phyloP scores from a whole-genome alignment of 1,284 basidiomycete species.

The Moniliophthora roreri region DNA sequence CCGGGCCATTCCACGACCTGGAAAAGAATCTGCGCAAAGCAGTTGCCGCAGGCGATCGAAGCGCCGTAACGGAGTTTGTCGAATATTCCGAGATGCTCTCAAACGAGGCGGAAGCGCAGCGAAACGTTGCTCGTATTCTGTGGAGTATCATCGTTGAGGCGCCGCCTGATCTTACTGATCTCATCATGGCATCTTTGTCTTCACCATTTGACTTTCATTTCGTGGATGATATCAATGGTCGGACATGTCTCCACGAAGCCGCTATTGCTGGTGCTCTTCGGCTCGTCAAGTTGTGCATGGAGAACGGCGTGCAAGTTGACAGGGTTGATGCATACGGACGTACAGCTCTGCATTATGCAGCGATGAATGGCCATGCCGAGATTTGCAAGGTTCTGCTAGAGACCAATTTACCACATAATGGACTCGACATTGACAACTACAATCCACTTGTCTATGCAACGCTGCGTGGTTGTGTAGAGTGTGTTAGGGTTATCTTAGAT shows the following conservation, averaged over 20 bases:
- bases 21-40: slow-evolving; percentile 85
- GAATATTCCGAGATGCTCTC: slow-evolving; percentile 68
- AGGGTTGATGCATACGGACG: slow-evolving; percentile 89
- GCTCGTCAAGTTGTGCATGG: slow-evolving; percentile 84
- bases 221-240: slow-evolving; percentile 96
- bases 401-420: slow-evolving; percentile 63
- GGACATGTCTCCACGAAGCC: slow-evolving; percentile 94
- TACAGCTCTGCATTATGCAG: slow-evolving; percentile 93
- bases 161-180: slow-evolving; percentile 67
- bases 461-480: slow-evolving; percentile 81
- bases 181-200: slow-evolving; percentile 69
- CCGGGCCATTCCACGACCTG: slow-evolving; percentile 82
- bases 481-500: slow-evolving; percentile 77
- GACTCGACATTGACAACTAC: slow-evolving; percentile 91
- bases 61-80: slow-evolving; percentile 69
- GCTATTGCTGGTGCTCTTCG: slow-evolving; percentile 81
- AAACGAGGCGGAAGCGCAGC: slow-evolving; percentile 56
- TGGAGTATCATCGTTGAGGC: slow-evolving; percentile 91
- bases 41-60: slow-evolving; percentile 57
- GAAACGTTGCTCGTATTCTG: slow-evolving; percentile 80
- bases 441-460: slow-evolving; percentile 93
- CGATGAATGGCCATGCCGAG: slow-evolving; percentile 85
- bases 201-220: slow-evolving; percentile 86
- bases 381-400: slow-evolving; percentile 81
- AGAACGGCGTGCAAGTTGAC: slow-evolving; percentile 66